Conservation (phyloP, 768 basidiomycete genomes). For the Pulveroboletus ravenelii region DNA sequence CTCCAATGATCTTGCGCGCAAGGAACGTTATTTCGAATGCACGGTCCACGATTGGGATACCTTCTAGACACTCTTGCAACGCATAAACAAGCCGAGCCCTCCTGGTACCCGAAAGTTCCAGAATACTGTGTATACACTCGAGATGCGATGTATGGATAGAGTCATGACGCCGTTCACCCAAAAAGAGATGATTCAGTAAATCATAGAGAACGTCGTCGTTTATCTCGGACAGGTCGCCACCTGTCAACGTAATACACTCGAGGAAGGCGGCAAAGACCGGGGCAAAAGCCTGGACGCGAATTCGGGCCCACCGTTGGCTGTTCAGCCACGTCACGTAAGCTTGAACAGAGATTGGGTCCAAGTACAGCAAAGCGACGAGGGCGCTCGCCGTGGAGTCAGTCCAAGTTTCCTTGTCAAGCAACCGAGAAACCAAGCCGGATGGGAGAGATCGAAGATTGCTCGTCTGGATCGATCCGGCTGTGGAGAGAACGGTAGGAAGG, state of each 20-base stretch:
- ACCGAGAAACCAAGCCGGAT: conserved; percentile 26
- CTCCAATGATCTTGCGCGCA: conserved; percentile 26
- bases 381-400: conserved; percentile 40
- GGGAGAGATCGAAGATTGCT: conserved; percentile 8
- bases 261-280: conserved; percentile 44
- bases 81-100: conserved; percentile 13
- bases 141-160: background rate
- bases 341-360: conserved; percentile 22
- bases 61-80: conserved; percentile 27
- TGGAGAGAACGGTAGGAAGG: conserved; percentile 6
- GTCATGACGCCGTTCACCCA: background rate
- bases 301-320: conserved; percentile 10
- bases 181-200: conserved; percentile 27
- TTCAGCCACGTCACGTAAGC: conserved; percentile 40
- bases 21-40: conserved; percentile 31
- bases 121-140: conserved; percentile 29
- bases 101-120: conserved; percentile 23
- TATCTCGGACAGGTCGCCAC: conserved; percentile 16
- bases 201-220: conserved; percentile 28
- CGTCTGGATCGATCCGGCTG: background rate
- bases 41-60: conserved; percentile 22
- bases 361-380: conserved; percentile 43
- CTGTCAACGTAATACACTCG: conserved; percentile 31
- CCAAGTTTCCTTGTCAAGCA: conserved; percentile 43
- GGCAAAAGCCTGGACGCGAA: conserved; percentile 29